Percentiles rank a stretch among this genome's conserved stretches.
Conservation (phyloP, 169 alveolate species). For the Miamiensis avidus region DNA sequence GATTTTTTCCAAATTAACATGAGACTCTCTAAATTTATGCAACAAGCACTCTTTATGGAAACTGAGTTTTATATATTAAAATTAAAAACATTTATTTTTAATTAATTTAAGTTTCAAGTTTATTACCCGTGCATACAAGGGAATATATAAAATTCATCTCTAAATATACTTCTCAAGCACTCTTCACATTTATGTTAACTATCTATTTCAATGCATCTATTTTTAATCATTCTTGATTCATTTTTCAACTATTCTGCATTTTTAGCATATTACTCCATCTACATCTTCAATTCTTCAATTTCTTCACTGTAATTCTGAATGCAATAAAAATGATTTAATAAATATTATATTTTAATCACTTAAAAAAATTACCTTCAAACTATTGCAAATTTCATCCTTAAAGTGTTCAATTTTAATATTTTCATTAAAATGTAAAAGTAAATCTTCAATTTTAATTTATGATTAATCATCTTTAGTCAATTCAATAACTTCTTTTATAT, state of each 20-base stretch:
- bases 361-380: slow-evolving; percentile 30
- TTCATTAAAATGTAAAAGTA: slow-evolving; percentile 63
- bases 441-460: slow-evolving; percentile 69
- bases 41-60: slow-evolving; percentile 32
- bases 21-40: slow-evolving; percentile 9
- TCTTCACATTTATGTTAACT: slow-evolving; percentile 61
- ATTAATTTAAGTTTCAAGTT: slow-evolving; percentile 32
- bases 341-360: no score
- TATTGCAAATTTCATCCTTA: slow-evolving; percentile 63
- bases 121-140: slow-evolving; percentile 81
- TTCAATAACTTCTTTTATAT: slow-evolving; percentile 42
- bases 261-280: slow-evolving; percentile 56
- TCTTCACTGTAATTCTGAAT: slow-evolving; percentile 53
- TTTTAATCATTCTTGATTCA: slow-evolving; percentile 58
- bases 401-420: slow-evolving; percentile 64
- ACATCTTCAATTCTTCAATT: slow-evolving; percentile 53
- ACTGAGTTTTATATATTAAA: background rate
- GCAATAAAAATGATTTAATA: no score
- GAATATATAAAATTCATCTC: slow-evolving; percentile 65
- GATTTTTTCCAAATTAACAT: slow-evolving; percentile 21
- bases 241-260: slow-evolving; percentile 68
- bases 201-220: slow-evolving; percentile 59
- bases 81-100: background rate
- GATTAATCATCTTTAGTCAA: slow-evolving; percentile 49
- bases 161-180: slow-evolving; percentile 53